These are phyloP conservation scores for Mallotus nudiflorus DNA, from an alignment of 345 rosid genomes.

Conservation along the genomic window DNA sequence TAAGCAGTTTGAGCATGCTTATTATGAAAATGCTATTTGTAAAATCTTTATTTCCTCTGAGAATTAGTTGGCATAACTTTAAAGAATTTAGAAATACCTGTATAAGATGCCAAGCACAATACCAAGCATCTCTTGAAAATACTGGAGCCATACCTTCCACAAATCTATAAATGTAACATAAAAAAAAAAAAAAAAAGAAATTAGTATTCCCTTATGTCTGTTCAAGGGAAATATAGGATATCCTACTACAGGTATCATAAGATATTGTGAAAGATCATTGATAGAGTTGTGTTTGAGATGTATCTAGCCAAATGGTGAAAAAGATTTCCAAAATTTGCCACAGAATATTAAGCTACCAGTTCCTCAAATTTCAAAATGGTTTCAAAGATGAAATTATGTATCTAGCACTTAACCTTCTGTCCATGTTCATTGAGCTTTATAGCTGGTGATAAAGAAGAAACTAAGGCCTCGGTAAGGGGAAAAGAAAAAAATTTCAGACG, in stretches of 20 bases:
- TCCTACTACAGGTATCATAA: neutral
- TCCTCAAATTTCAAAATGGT: neutral
- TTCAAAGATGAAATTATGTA: neutral
- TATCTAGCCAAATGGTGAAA: neutral
- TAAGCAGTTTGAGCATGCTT: neutral
- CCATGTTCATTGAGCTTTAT: neutral
- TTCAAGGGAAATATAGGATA: neutral
- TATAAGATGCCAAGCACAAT: constrained; percentile 98
- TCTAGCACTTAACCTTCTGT: neutral
- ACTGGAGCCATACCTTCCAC: constrained; percentile 99
- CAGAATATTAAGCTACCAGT: neutral
- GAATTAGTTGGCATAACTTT: neutral
- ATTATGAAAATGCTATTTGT: neutral
- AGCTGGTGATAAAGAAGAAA: neutral
- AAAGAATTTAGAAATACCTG: constrained; percentile 56
- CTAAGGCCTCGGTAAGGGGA: neutral
- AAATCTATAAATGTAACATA: constrained; percentile 50
- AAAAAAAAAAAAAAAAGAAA: constrained; percentile 7
- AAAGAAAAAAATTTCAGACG: neutral
- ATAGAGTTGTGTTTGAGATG: neutral
- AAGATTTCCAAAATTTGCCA: neutral
- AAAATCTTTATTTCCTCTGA: neutral
- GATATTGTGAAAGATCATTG: neutral
- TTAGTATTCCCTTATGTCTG: neutral
- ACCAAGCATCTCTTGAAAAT: constrained; percentile 97